Conservation (phyloP, 768 basidiomycete genomes). For the Paxillus involutus region DNA sequence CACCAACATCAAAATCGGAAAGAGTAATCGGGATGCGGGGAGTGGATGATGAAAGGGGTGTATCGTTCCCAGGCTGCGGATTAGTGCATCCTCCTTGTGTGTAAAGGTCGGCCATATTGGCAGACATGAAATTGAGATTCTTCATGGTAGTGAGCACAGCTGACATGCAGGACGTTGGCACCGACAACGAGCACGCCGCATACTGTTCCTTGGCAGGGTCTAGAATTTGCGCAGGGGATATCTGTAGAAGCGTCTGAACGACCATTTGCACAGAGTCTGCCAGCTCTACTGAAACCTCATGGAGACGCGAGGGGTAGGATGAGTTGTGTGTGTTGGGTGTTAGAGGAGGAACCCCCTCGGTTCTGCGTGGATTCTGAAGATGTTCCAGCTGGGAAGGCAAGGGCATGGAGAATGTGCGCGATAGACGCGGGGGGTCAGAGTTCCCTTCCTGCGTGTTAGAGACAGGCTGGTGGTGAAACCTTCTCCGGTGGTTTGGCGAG, state of each 20-base stretch:
- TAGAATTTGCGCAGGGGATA: constrained; percentile 86
- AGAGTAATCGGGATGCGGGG: constrained; percentile 15
- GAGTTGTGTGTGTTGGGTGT: constrained; percentile 19
- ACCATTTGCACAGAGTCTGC: constrained; percentile 90
- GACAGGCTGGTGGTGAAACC: constrained; percentile 23
- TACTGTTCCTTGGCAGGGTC: constrained; percentile 95
- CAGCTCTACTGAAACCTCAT: constrained; percentile 80
- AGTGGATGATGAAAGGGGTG: constrained; percentile 16
- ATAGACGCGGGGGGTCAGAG: constrained; percentile 51
- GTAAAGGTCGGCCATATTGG: constrained; percentile 61
- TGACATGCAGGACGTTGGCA: constrained; percentile 86
- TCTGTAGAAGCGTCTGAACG: constrained; percentile 87
- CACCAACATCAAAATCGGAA: constrained; percentile 89
- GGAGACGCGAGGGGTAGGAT: constrained; percentile 39
- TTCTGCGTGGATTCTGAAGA: constrained; percentile 66
- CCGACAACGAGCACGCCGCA: constrained; percentile 81
- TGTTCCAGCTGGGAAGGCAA: constrained; percentile 76
- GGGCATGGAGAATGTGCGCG: constrained; percentile 78
- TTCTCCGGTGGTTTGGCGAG: constrained; percentile 23
- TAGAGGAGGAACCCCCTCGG: constrained; percentile 6
- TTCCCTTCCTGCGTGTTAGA: constrained; percentile 22
- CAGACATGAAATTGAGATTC: constrained; percentile 89
- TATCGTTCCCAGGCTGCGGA: constrained; percentile 17
- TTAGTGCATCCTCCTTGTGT: constrained; percentile 12
- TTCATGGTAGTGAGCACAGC: constrained; percentile 92